Base-by-base conservation (phyloP, 768 basidiomycete genomes). In the Pisolithus tinctorius region DNA sequence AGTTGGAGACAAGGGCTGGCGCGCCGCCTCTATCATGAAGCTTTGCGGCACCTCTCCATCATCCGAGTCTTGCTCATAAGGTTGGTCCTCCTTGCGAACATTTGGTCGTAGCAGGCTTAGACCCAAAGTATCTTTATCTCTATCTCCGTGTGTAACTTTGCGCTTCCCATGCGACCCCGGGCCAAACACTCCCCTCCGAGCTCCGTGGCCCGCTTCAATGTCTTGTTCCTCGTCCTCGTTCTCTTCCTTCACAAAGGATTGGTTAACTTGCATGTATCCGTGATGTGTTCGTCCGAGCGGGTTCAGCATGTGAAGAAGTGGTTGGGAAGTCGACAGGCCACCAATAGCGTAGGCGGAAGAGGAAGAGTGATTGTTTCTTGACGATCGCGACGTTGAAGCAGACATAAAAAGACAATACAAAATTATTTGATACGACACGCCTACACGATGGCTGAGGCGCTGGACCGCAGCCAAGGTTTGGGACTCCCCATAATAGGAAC, bases 41-140 rank as follows among this genome's bases (percentile, higher is more conserved):
- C 85, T 87, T 62, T 86, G 84, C 0, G 90, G 90, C 2, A 87
- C 88, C 64, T 92, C 90, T 50, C 86, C 89, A 58, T 92, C 89
- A 7, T 84, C 86, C 27, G 77, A 76, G 46, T 86, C 82, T 45
- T 76, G 71, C 40, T 74, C 74, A 52, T 82, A 75, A 26, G 74
- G 71, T 62, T 69, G 74, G 67, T 87, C 86, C 61, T 84, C 79
- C 58, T 76, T 73, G 59, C 79, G 84, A 58, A 84, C 84, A 67
- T 88, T 89, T 47, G 87, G 87, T 53, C 79, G 81, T 45, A 88
- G 68, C 7, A 73, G 61, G 58, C 71, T 77, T 75, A 78, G 74
- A 62, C 82, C 79, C 48, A 80, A 77, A 48, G 75, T 68, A 49
- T 74, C 74, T 31, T 20, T 20, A 20, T 20, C 20, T 20, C 2